Evolutionary conservation across 169 alveolate genomes (phyloP).

Genomic region (Plasmodium billcollinsi): DNA sequence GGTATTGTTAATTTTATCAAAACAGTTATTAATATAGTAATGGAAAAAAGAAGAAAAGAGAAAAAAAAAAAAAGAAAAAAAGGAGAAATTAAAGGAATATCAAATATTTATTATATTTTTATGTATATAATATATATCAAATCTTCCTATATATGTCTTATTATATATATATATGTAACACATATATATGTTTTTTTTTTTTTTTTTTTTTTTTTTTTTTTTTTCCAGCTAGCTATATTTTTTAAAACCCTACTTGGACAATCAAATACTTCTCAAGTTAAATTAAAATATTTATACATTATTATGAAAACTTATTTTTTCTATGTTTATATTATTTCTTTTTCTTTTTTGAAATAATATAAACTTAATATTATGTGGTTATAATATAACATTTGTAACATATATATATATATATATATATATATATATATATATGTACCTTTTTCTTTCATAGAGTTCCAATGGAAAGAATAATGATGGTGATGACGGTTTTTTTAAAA

Average conservation of each 20-base stretch:
- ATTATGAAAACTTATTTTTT: no score
- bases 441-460: slow-evolving; percentile 11
- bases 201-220: slow-evolving; percentile 25
- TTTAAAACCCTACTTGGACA: slow-evolving; percentile 62
- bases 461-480: slow-evolving; percentile 29
- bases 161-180: no score
- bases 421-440: not conserved
- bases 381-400: not conserved
- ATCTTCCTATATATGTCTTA: not conserved
- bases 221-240: slow-evolving; percentile 62
- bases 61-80: not conserved
- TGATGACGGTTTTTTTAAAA: slow-evolving; percentile 40
- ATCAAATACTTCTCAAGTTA: slow-evolving; percentile 29
- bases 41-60: not conserved
- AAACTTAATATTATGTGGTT: not conserved
- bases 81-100: not conserved
- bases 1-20: slow-evolving; percentile 32
- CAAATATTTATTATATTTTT: not conserved
- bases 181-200: no score
- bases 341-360: not conserved
- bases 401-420: not conserved
- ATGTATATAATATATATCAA: not conserved
- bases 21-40: slow-evolving; percentile 57
- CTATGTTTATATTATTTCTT: not conserved
- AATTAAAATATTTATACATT: no score